Evolutionary conservation across 257 asterid genomes (phyloP), one percentile per base, ranked within the genome.

Genomic region (Apocynum venetum): DNA sequence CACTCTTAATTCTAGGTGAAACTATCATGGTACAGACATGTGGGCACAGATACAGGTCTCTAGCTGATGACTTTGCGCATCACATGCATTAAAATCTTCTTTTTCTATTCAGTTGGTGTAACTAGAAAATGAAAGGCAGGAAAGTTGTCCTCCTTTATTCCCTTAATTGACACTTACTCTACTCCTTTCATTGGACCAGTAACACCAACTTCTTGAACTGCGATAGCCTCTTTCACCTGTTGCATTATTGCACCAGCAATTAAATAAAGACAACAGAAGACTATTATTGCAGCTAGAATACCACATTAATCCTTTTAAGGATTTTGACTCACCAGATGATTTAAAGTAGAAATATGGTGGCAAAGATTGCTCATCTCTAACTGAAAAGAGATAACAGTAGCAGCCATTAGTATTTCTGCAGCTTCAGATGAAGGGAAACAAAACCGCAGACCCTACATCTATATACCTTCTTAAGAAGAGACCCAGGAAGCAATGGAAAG

Each of bases 211-310:
- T 96, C 93, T 81, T 83, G 86, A 82, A 88, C 91, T 20, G 78
- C 72, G 59, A 85, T 83, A 80, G 98, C 98, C 82, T 91, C 98
- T 80, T 86, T 87, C 77, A 96, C 96, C 97, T 95, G 91, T 82
- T 36, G 71, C 79, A 72, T 49, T 41, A 40, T 75, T 77, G 43
- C 19, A 70, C 2, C 40, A 74, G 59, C 71, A 61, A 71, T 73
- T 60, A 52, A 64, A 75, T 57, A 66, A 31, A 53, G 11, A 12
- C 25, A 73, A 74, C 73, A 78, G 73, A 63, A 78, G 51, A 19
- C 69, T 35, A 65, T 67, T 31, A 47, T 47, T 71, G 52, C 66
- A 72, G 74, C 48, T 35, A 48, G 73, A 31, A 79, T 76, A 65
- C 44, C 49, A 43, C 36, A 79, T 77, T 35, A 70, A 44, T 46